Percentiles rank a stretch among this genome's conserved stretches.
These are phyloP conservation scores for Persicaria tinctoria DNA, from an alignment of 148 eudicot species.

Conservation along the genomic window DNA sequence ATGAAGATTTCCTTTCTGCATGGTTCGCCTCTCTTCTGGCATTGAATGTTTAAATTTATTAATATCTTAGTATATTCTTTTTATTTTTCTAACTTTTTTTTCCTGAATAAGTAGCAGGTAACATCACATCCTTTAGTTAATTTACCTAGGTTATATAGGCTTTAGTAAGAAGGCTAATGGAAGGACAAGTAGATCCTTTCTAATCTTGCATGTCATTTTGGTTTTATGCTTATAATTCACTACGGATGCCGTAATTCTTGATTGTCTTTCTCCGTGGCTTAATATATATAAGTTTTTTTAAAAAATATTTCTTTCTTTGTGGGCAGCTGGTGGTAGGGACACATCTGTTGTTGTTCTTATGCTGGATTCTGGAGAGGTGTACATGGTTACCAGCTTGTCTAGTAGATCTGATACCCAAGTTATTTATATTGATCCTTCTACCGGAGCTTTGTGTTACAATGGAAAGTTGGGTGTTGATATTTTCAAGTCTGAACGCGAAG, in stretches of 20 bases:
- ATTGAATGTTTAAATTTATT: not conserved
- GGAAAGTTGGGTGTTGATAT: constrained; percentile 67
- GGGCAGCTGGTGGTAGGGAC: constrained; percentile 49
- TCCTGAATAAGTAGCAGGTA: not conserved
- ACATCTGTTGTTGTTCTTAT: constrained; percentile 77
- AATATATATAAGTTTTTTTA: not conserved
- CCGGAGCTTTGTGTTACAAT: constrained; percentile 63
- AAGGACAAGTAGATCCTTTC: not conserved
- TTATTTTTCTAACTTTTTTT: not conserved
- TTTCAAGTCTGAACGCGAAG: constrained; percentile 82
- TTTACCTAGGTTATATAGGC: not conserved
- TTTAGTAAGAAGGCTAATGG: not conserved
- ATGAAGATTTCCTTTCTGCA: not conserved
- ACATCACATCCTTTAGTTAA: not conserved
- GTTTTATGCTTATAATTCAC: not conserved
- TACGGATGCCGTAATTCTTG: not conserved
- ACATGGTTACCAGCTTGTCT: constrained; percentile 65
- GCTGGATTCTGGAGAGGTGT: constrained; percentile 77
- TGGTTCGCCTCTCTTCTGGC: not conserved
- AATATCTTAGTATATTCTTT: not conserved
- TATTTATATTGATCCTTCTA: constrained; percentile 87
- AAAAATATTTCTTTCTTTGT: not conserved
- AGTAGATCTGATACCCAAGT: constrained; percentile 70
- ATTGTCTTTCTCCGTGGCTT: not conserved
- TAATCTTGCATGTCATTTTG: not conserved